A percentile compares a stretch with the other conserved stretches of the same genome.
Evolutionary conservation across 1,284 basidiomycete species (phyloP).

Genomic region (Tremellales sp.): DNA sequence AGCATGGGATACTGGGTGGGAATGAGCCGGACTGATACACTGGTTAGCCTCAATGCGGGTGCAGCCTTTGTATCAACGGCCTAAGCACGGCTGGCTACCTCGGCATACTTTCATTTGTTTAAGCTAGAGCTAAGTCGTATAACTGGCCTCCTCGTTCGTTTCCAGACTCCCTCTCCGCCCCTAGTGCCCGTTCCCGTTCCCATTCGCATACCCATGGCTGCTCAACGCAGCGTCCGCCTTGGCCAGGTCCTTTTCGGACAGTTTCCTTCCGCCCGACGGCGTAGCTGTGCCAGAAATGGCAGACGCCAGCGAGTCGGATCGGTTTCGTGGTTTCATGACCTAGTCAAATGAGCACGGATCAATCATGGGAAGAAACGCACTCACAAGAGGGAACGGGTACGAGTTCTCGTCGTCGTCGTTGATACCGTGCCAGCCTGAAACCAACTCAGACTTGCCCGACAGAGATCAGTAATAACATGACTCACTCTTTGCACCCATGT

Average conservation of each 20-base stretch:
- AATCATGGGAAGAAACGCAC: constrained; percentile 1
- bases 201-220: constrained; percentile 33
- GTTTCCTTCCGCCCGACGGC: constrained; percentile 71
- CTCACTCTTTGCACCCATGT: constrained; percentile 71
- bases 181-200: constrained; percentile 23
- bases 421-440: constrained; percentile 45
- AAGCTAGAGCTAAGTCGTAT: too few species aligned
- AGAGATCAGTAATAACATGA: constrained; percentile 42
- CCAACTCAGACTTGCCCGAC: not conserved
- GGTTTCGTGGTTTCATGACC: constrained; percentile 76
- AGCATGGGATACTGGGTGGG: too few species aligned
- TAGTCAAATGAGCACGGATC: not conserved
- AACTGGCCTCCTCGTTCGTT: too few species aligned
- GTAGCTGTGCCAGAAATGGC: constrained; percentile 83
- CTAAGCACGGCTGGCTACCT: too few species aligned
- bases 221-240: constrained; percentile 75
- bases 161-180: too few species aligned
- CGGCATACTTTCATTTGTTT: too few species aligned
- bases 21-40: too few species aligned
- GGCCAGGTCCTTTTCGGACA: constrained; percentile 77
- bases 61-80: too few species aligned
- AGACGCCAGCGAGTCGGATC: constrained; percentile 62
- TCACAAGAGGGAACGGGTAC: constrained; percentile 80
- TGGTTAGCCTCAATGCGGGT: too few species aligned
- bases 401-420: constrained; percentile 81